Evolutionary conservation across 345 rosid genomes (phyloP).

Genomic region (Syzygium jambos): DNA sequence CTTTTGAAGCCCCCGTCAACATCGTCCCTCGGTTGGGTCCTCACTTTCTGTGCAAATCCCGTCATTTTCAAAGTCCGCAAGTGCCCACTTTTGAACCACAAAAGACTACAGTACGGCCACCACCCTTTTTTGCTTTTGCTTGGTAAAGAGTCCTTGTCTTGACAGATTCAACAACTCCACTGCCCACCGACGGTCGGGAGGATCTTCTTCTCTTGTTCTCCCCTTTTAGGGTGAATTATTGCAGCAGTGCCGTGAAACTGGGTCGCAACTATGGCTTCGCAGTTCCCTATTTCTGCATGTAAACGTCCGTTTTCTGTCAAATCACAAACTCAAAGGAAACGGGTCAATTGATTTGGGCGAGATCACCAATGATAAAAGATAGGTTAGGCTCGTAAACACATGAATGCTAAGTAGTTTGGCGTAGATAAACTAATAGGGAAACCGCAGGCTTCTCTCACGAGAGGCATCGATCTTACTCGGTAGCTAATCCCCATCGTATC

Average conservation of each 20-base stretch:
- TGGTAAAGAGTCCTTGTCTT: neutral
- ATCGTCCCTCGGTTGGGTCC: neutral
- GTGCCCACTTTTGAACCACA: neutral
- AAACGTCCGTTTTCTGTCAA: neutral
- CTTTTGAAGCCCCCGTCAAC: neutral
- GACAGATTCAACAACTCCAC: neutral
- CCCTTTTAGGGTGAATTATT: neutral
- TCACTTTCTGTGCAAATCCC: neutral
- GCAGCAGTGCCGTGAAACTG: neutral
- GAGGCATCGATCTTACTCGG: too few species aligned
- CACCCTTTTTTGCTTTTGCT: neutral
- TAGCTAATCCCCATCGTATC: too few species aligned
- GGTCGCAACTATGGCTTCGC: neutral
- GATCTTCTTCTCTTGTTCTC: neutral
- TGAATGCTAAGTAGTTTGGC: too few species aligned
- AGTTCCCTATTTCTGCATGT: neutral
- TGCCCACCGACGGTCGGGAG: neutral
- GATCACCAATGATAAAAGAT: neutral
- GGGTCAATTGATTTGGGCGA: neutral
- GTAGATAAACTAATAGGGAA: too few species aligned
- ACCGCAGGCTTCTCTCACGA: too few species aligned
- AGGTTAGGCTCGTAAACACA: too few species aligned
- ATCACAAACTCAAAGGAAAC: neutral
- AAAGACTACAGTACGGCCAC: neutral
- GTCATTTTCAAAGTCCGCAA: neutral